Evolutionary conservation across 306 rosid species (phyloP), one percentile per base, ranked within the genome.

Genomic region (Argentina anserina): DNA sequence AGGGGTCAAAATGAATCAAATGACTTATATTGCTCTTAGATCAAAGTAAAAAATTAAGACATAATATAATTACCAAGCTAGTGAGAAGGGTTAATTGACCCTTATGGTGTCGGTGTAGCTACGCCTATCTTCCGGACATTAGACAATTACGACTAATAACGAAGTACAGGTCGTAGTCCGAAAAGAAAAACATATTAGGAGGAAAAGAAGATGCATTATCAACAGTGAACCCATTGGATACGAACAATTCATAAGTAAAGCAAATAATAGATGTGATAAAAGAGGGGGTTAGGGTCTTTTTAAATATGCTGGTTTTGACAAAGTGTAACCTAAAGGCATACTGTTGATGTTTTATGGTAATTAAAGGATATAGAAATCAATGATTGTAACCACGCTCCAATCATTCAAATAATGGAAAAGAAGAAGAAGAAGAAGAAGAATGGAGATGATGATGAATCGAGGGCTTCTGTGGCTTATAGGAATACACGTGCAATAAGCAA

Each of bases 381-480:
- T 77, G 73, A 81, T 81, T 55, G 63, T 42, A 46, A 18, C 82
- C 82, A 81, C 82, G 79, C 81, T 69, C 76, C 85, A 63, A 77
- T 73, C 69, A 73, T 77, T 73, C 73, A 34, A 60, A 50, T 52
- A 47, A 60, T 60, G 7, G 23, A 9, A 14, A 37, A 3, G 15
- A 18, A 76, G 26, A 37, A 4, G 42, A 29, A 36, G 43, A 65
- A 7, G 56, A 50, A 10, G 61, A 55, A 21, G 12, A 9, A 52
- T 45, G 53, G 43, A 10, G 65, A 43, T 40, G 43, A 41, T 11
- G 37, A 14, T 76, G 52, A 26, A 26, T 50, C 8, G 25, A n/a
- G 29, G 42, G 60, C 42, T 45, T 31, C 69, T 34, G 15, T 34
- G 74, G 37, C 61, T 7, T 50, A 34, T 21, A 59, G 62, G 34